Evolutionary conservation across 352 stramenopile genomes (phyloP), one percentile per base, ranked within the genome.

Genomic region (Globisporangium canariense): DNA sequence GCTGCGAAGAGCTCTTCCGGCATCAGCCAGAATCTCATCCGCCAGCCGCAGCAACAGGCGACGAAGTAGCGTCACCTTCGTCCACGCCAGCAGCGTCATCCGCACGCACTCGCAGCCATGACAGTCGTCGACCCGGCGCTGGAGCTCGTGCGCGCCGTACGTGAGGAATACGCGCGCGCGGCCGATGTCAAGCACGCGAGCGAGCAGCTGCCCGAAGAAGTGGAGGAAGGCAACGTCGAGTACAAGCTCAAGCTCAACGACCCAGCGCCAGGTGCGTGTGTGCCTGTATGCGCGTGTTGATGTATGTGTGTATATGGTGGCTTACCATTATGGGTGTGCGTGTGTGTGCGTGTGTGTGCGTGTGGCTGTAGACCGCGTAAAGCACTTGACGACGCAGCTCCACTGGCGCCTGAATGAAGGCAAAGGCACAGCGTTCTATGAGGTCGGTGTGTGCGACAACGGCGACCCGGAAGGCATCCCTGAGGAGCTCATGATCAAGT

Each of bases 401-500:
- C 88, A 96, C 67, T 97, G 88, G 88, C 82, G 90, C 10, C 73
- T 97, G 38, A 96, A 97, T 62, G 88, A 97, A 76, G 88, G 89
- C 18, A 81, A 83, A 36, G 88, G 86, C 30, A 77, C 74, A 4
- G 86, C 88, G 49, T 92, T 93, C 64, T 97, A 97, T 67, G 88
- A 96, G 67, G 62, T 97, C 30, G 89, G 90, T 20, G 87, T 96
- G 43, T 72, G 76, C n/a, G 90, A 97, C 66, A 87, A 95, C 55
- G 90, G 90, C 34, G 75, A 80, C 36, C 63, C 86, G 18, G 56
- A 93, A 7, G 90, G 90, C 30, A 88, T 97, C 53, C 41, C 73
- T 1, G 63, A 89, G 45, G 68, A 81, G 53, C 72, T 87, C 22
- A 79, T 97, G 72, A 67, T 86, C 46, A 78, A 78, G 47, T 96